phyloP scores from a whole-genome alignment of 2,329 filamentous ascomycete genomes.

The Scedosporium minutisporum region DNA sequence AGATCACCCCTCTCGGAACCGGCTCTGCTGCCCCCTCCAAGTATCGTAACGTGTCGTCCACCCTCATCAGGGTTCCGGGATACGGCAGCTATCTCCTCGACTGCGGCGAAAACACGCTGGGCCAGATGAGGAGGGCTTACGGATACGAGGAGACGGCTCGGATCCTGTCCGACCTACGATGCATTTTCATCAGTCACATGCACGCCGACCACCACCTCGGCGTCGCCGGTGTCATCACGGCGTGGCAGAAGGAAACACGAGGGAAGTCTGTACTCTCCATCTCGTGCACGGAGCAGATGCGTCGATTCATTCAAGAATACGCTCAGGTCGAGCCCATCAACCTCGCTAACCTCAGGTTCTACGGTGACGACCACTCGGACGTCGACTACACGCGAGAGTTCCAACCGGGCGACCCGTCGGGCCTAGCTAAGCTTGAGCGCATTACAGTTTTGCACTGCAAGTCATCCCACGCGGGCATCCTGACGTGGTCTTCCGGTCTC shows the following conservation, averaged over 20 bases:
- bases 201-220: slow-evolving; percentile 96
- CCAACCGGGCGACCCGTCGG: slow-evolving; percentile 35
- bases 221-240: slow-evolving; percentile 67
- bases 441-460: slow-evolving; percentile 69
- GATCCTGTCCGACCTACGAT: slow-evolving; percentile 68
- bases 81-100: slow-evolving; percentile 86
- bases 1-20: slow-evolving; percentile 81
- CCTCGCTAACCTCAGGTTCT: slow-evolving; percentile 40
- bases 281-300: slow-evolving; percentile 62
- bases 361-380: slow-evolving; percentile 8
- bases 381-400: slow-evolving; percentile 21
- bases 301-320: slow-evolving; percentile 71
- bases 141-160: slow-evolving; percentile 51
- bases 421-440: slow-evolving; percentile 58
- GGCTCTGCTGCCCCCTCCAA: slow-evolving; percentile 86
- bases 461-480: slow-evolving; percentile 63
- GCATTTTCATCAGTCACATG: slow-evolving; percentile 88
- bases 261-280: slow-evolving; percentile 43
- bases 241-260: slow-evolving; percentile 58
- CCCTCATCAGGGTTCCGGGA: slow-evolving; percentile 72
- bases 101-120: slow-evolving; percentile 84
- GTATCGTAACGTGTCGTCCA: slow-evolving; percentile 90
- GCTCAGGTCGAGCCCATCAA: slow-evolving; percentile 68
- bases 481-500: slow-evolving; percentile 71
- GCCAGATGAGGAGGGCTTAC: slow-evolving; percentile 72